phyloP scores from a whole-genome alignment of 2,329 filamentous ascomycete genomes.

The Raffaelea albimanens region DNA sequence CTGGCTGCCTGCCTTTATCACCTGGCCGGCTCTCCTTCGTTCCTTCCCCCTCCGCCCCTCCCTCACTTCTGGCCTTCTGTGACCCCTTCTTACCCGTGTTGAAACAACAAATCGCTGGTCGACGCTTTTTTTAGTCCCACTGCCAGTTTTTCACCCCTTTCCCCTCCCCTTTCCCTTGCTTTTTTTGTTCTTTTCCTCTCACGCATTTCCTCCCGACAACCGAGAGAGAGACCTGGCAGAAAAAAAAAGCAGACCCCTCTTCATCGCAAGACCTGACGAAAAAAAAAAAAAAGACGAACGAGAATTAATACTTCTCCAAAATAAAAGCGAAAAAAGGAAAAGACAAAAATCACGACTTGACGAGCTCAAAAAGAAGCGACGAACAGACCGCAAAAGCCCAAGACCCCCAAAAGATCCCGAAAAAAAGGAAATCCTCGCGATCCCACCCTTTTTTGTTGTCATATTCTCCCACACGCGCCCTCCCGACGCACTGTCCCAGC shows the following conservation, averaged over 20 bases:
- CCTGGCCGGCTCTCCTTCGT: background rate
- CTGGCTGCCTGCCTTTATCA: background rate
- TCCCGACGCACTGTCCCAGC: no score
- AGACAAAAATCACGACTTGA: background rate
- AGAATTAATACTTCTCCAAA: background rate
- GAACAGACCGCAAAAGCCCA: background rate
- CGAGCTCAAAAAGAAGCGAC: background rate
- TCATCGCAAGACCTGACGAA: background rate
- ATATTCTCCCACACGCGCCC: background rate
- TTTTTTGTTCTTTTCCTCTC: background rate
- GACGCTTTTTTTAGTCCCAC: background rate
- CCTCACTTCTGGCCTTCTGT: background rate
- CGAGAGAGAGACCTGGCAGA: background rate
- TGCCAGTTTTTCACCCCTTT: background rate
- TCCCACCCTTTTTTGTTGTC: background rate
- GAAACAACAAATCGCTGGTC: background rate
- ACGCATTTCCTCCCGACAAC: background rate
- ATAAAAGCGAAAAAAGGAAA: background rate
- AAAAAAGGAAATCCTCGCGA: background rate
- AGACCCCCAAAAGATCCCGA: no score
- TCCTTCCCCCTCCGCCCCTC: conserved; percentile 1
- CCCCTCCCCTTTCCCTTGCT: background rate
- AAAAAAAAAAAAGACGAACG: background rate
- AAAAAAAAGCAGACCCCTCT: background rate
- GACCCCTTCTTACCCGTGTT: background rate